phyloP scores from a whole-genome alignment of 2,329 filamentous ascomycete species.

The Fusarium longipes region DNA sequence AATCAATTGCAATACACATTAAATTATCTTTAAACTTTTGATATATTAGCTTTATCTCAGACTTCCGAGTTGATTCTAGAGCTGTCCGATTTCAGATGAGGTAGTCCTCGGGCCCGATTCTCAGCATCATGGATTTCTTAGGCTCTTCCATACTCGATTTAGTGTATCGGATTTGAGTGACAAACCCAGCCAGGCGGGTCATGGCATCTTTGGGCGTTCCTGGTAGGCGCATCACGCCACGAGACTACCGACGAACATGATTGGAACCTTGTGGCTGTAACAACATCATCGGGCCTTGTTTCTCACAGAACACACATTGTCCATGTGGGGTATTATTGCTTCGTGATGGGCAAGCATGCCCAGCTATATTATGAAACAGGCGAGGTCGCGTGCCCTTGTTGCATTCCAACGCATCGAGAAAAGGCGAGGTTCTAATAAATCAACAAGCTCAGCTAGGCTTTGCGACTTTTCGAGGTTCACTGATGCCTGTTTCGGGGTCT shows the following conservation, averaged over 20 bases:
- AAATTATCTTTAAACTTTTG: background rate
- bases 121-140: background rate
- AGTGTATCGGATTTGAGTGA: constrained; percentile 16
- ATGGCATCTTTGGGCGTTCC: constrained; percentile 5
- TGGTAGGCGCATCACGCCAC: constrained; percentile 24
- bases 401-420: constrained; percentile 34
- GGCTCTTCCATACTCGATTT: constrained; percentile 11
- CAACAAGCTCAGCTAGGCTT: constrained; percentile 77
- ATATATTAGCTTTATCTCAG: constrained; percentile 1
- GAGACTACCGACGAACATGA: constrained; percentile 1
- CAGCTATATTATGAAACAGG: constrained; percentile 27
- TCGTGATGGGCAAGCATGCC: constrained; percentile 6
- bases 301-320: background rate
- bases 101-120: constrained; percentile 1
- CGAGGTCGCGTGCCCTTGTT: constrained; percentile 14
- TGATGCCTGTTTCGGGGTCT: constrained; percentile 80
- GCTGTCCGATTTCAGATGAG: background rate
- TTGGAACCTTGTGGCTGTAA: constrained; percentile 18
- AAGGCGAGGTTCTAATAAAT: constrained; percentile 15
- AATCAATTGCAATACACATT: background rate
- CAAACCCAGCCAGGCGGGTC: background rate
- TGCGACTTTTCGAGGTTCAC: constrained; percentile 90
- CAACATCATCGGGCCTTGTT: background rate
- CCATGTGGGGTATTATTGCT: constrained; percentile 1
- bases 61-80: constrained; percentile 9